phyloP scores from a whole-genome alignment of 805 yeast species.

The Saccharomycopsis sp. region DNA sequence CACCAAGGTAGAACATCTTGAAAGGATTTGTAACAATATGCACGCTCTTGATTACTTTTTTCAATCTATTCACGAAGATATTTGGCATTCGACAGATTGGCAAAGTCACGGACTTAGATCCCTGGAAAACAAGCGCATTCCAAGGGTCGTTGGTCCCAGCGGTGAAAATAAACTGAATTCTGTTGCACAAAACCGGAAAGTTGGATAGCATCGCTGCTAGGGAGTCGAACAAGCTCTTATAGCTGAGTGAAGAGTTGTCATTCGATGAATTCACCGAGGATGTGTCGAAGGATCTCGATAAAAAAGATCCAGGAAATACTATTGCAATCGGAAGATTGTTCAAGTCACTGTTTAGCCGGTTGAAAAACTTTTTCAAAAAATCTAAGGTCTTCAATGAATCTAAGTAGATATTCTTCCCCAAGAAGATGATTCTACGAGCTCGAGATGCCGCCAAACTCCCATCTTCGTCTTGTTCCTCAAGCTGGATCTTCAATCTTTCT shows the following conservation, averaged over 20 bases:
- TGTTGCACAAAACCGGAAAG: slow-evolving; percentile 45
- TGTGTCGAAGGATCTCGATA: slow-evolving; percentile 55
- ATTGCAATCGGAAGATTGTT: slow-evolving; percentile 51
- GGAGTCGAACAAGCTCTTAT: slow-evolving; percentile 65
- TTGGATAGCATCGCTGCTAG: slow-evolving; percentile 59
- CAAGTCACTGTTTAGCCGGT: slow-evolving; percentile 43
- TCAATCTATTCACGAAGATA: slow-evolving; percentile 62
- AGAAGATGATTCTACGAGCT: slow-evolving; percentile 52
- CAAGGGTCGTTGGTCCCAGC: slow-evolving; percentile 96
- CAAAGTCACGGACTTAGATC: slow-evolving; percentile 48
- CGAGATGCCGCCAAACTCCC: background rate
- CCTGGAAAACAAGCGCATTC: slow-evolving; percentile 65
- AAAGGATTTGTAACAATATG: slow-evolving; percentile 73
- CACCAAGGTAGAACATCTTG: slow-evolving; percentile 70
- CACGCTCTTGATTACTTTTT: slow-evolving; percentile 47
- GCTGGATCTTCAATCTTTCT: background rate
- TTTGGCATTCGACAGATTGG: slow-evolving; percentile 72
- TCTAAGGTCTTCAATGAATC: slow-evolving; percentile 54
- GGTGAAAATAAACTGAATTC: slow-evolving; percentile 58
- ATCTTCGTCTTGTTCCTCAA: background rate
- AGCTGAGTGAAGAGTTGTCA: slow-evolving; percentile 44
- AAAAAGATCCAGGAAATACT: slow-evolving; percentile 79
- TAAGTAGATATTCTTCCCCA: slow-evolving; percentile 70
- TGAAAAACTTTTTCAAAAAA: slow-evolving; percentile 59
- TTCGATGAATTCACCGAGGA: slow-evolving; percentile 47